Conservation (phyloP, 73 alveolate genomes). For the Urostyla sp. region DNA sequence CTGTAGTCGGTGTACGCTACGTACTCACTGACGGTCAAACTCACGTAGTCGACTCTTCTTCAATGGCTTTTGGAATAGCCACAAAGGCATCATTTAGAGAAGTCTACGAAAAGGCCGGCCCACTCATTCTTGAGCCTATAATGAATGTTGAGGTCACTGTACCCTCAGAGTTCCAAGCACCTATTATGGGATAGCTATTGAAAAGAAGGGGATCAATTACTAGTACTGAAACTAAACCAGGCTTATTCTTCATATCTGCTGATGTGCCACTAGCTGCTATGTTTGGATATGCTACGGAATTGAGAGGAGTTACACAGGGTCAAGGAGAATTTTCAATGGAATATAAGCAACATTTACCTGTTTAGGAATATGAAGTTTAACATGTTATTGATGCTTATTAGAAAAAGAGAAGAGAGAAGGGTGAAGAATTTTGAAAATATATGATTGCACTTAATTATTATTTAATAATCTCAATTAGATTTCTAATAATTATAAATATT, state of each 20-base stretch:
- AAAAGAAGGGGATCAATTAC: conserved; percentile 88
- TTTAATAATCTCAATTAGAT: too few species aligned
- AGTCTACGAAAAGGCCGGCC: conserved; percentile 87
- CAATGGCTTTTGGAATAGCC: conserved; percentile 89
- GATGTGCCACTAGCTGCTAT: conserved; percentile 85
- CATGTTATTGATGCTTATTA: conserved; percentile 66
- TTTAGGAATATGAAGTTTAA: conserved; percentile 73
- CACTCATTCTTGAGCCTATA: conserved; percentile 91
- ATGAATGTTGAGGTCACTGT: conserved; percentile 90
- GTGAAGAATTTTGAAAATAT: conserved; percentile 15
- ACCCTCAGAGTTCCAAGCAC: conserved; percentile 75
- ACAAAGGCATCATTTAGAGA: conserved; percentile 87
- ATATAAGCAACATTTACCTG: conserved; percentile 84
- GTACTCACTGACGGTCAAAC: conserved; percentile 92
- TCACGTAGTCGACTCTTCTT: conserved; percentile 94
- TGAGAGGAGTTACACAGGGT: conserved; percentile 94
- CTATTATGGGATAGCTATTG: conserved; percentile 76
- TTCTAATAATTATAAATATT: too few species aligned
- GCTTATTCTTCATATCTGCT: conserved; percentile 74
- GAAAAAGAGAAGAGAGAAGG: conserved; percentile 63
- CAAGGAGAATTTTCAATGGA: conserved; percentile 97
- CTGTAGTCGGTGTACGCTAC: conserved; percentile 83
- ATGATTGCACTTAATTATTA: too few species aligned
- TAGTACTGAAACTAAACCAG: conserved; percentile 78
- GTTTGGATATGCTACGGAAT: conserved; percentile 97